These are phyloP conservation scores for Penicillium sp. DNA, from an alignment of 2,329 filamentous ascomycete genomes.

Conservation along the genomic window DNA sequence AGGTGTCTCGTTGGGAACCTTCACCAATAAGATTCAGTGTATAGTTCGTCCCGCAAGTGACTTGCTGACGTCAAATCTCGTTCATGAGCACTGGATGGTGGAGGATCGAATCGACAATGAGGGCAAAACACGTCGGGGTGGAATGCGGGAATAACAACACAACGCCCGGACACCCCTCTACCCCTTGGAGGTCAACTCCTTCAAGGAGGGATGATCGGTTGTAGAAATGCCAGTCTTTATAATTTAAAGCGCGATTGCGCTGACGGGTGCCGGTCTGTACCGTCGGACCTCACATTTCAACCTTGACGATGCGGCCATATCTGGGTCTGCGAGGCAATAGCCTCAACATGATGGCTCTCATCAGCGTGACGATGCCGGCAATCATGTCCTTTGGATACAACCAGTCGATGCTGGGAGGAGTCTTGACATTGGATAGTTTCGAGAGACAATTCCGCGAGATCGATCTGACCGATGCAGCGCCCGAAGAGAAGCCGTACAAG, in stretches of 20 bases:
- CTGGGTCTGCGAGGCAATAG: constrained; percentile 14
- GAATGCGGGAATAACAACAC: constrained; percentile 5
- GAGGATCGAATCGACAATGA: background rate
- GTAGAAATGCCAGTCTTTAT: background rate
- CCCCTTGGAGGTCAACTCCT: background rate
- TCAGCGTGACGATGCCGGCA: constrained; percentile 15
- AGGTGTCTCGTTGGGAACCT: background rate
- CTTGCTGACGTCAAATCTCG: background rate
- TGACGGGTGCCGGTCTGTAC: background rate
- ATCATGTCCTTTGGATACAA: constrained; percentile 17
- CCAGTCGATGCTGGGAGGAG: constrained; percentile 14
- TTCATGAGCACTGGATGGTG: background rate
- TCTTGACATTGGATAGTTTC: constrained; percentile 14
- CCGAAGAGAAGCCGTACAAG: constrained; percentile 4
- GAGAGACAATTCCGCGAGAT: constrained; percentile 13
- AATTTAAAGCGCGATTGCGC: background rate
- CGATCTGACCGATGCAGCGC: constrained; percentile 3
- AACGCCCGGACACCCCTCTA: background rate
- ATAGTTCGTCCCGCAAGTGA: background rate
- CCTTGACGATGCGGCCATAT: constrained; percentile 7
- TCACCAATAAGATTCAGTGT: background rate
- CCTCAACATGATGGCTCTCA: constrained; percentile 10
- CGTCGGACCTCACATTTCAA: background rate
- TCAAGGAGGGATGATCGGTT: background rate
- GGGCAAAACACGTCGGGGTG: constrained; percentile 1